A percentile compares a stretch with the other conserved stretches of the same genome.
These are phyloP conservation scores for Ganoderma sp. DNA, from an alignment of 1,284 basidiomycete genomes.

Conservation along the genomic window DNA sequence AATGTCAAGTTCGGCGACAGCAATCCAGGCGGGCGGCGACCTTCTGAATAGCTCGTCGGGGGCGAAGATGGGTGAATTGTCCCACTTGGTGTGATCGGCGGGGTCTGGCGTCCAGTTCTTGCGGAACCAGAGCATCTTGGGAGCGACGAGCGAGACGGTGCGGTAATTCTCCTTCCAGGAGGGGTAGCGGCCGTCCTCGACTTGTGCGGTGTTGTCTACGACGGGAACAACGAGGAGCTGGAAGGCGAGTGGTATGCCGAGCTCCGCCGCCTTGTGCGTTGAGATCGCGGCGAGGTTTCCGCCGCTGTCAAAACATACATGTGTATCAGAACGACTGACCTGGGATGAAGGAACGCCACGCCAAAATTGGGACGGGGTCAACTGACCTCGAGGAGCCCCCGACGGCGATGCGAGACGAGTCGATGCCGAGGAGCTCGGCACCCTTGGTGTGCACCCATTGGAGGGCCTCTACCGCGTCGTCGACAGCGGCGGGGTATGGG, in stretches of 20 bases:
- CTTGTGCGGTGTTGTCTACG: constrained; percentile 68
- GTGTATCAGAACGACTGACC: not conserved
- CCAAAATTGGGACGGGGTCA: not conserved
- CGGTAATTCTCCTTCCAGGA: constrained; percentile 66
- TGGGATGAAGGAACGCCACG: constrained; percentile 2
- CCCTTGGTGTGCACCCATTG: constrained; percentile 63
- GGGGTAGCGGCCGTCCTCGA: constrained; percentile 46
- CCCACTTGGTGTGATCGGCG: constrained; percentile 65
- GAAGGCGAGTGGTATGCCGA: constrained; percentile 63
- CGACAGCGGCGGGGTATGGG: constrained; percentile 74
- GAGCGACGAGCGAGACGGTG: constrained; percentile 64
- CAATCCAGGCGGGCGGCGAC: constrained; percentile 66
- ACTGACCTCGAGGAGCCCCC: constrained; percentile 73
- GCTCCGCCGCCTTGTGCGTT: constrained; percentile 63
- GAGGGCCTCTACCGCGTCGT: constrained; percentile 73
- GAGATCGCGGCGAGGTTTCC: constrained; percentile 74
- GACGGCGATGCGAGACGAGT: constrained; percentile 53
- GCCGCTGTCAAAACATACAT: constrained; percentile 50
- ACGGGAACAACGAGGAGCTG: constrained; percentile 75
- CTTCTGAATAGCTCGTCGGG: constrained; percentile 58
- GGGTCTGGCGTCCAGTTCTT: constrained; percentile 69
- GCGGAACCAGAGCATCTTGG: constrained; percentile 76
- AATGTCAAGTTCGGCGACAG: constrained; percentile 69
- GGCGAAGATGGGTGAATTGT: constrained; percentile 72
- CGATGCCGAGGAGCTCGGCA: constrained; percentile 45